Base-by-base conservation (phyloP, 176 grass and related monocot genomes). In the Avena eriantha region DNA sequence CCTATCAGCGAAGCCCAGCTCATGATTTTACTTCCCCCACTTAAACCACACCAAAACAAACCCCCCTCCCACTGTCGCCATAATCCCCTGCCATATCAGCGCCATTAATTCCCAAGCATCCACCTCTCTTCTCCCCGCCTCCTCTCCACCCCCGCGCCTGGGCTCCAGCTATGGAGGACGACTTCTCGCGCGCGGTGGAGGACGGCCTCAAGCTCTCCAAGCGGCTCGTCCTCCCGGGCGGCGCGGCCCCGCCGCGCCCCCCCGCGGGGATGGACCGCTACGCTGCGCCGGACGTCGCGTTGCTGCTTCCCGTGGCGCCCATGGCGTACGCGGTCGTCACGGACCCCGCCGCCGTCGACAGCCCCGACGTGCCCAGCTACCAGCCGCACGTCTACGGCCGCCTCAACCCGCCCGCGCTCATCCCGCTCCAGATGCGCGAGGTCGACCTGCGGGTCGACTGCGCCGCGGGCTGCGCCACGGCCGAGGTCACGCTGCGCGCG, bases 361-460 rank as follows among this genome's bases (percentile, higher is more conserved):
- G 90, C 83, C 97, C 97, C 65, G 97, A 99, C 79, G 88, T 94
- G 63, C 97, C 97, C 39, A 99, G 97, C 83, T 99, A 99, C 87
- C 97, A 99, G 92, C 94, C 97, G 10, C 86, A 99, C 76, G 97
- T 99, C 10, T 99, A 96, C 90, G 97, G 97, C 55, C 77, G 76
- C 41, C 92, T 93, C 80, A 91, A 93, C 60, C 97, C 90, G 46
- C 97, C 97, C 57, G 93, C 92, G 83, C 87, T 99, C 85, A 96
- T 99, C 87, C 97, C 97, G 43, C 92, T 99, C 73, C 94, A 96
- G 63, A 93, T 99, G 97, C 90, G 88, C 7, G 92, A 96, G 71
- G 87, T 93, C 69, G 89, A 84, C 36, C 63, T 99, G 49, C 79
- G 83, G 29, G 92, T 92, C 26, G 90, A 99, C 76, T 93, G 89